phyloP scores from a whole-genome alignment of 176 grass and related monocot genomes.

The Pontederia paniculata region DNA sequence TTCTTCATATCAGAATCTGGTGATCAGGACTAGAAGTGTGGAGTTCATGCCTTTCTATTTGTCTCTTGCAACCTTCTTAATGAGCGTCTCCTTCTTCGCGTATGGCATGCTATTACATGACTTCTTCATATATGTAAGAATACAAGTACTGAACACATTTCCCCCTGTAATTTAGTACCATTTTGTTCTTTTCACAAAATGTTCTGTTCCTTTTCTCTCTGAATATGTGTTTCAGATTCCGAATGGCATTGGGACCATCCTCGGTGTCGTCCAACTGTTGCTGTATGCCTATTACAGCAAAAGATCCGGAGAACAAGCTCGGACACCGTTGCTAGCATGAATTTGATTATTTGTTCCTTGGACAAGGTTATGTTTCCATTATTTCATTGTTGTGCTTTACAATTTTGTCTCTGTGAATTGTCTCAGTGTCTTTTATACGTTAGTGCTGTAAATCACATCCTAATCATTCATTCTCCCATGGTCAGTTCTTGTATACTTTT shows the following conservation, averaged over 20 bases:
- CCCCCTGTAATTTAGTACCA: conserved; percentile 4
- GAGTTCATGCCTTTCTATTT: conserved; percentile 98
- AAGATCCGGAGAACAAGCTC: conserved; percentile 27
- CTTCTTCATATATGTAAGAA: conserved; percentile 94
- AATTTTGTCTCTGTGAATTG: not conserved
- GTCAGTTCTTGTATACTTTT: too few species aligned
- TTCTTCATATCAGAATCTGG: conserved; percentile 51
- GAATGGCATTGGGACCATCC: conserved; percentile 71
- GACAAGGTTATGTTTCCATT: not conserved
- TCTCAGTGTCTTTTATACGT: not conserved
- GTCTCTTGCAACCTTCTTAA: conserved; percentile 81
- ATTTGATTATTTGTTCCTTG: not conserved
- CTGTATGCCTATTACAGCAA: conserved; percentile 72
- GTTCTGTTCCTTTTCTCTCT: conserved; percentile 4
- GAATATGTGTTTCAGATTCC: conserved; percentile 48
- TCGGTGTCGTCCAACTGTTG: conserved; percentile 59
- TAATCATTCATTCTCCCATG: too few species aligned
- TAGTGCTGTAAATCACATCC: too few species aligned
- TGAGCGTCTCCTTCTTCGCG: conserved; percentile 75
- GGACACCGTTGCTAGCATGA: conserved; percentile 34
- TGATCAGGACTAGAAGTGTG: conserved; percentile 75
- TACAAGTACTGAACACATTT: not conserved
- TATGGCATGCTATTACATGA: conserved; percentile 69
- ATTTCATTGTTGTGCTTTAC: not conserved
- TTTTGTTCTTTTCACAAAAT: not conserved